phyloP scores from a whole-genome alignment of 371 early-diverging fungal species.

The Actinomortierella wolfii region DNA sequence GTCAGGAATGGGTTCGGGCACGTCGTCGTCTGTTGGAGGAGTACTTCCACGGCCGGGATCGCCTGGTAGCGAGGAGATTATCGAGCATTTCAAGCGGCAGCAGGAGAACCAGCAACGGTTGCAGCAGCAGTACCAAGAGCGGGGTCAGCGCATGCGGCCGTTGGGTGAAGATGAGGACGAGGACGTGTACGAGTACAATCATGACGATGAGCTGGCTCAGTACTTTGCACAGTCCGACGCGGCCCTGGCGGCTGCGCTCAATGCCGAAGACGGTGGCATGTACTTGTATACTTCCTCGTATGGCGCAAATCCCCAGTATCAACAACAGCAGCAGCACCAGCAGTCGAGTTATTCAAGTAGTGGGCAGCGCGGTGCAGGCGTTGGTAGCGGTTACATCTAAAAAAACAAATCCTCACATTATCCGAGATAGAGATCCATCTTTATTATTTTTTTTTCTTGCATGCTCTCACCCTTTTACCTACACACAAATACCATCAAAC shows the following conservation, averaged over 20 bases:
- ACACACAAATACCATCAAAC: too few relatives aligned
- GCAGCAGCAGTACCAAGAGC: slow-evolving; percentile 10
- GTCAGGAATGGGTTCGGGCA: too few relatives aligned
- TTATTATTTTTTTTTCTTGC: too few relatives aligned
- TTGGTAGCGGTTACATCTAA: too few relatives aligned
- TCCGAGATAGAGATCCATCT: too few relatives aligned
- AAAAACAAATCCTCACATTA: too few relatives aligned
- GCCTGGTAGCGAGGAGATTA: slow-evolving; percentile 32
- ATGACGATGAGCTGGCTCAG: slow-evolving; percentile 38
- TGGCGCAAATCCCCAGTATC: not conserved
- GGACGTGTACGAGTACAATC: slow-evolving; percentile 39
- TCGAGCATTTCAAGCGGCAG: slow-evolving; percentile 41
- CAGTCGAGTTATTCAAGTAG: not conserved
- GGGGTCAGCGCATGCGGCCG: not conserved
- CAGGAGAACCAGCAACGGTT: slow-evolving; percentile 22
- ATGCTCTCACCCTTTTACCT: too few relatives aligned
- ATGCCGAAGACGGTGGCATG: slow-evolving; percentile 5
- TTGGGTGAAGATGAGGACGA: slow-evolving; percentile 4
- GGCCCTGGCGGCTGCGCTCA: slow-evolving; percentile 11
- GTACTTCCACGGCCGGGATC: slow-evolving; percentile 27
- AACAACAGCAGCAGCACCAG: slow-evolving; percentile 8
- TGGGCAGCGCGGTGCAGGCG: not conserved
- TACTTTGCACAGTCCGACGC: slow-evolving; percentile 44
- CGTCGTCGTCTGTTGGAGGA: slow-evolving; percentile 8
- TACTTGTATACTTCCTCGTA: slow-evolving; percentile 7